Evolutionary conservation across 2,329 filamentous ascomycete species (phyloP).

Genomic region (Aspergillus sp.): DNA sequence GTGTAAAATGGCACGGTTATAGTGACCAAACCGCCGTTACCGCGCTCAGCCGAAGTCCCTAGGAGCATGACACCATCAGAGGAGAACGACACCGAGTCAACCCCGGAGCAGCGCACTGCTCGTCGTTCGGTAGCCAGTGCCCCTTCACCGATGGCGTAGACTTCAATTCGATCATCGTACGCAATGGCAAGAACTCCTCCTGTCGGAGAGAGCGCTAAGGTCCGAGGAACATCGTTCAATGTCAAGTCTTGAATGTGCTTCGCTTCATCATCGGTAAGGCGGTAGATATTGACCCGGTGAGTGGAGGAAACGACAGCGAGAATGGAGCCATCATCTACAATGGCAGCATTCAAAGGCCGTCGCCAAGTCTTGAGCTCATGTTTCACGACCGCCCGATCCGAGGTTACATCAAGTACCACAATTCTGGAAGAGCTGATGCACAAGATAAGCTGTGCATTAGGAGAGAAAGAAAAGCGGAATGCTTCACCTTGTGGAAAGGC

Average conservation of each 20-base stretch:
- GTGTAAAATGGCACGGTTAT: conserved; percentile 80
- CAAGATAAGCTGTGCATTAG: conserved; percentile 71
- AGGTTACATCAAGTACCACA: conserved; percentile 71
- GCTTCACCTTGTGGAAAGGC: conserved; percentile 78
- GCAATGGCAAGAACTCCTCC: conserved; percentile 81
- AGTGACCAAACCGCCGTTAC: conserved; percentile 70
- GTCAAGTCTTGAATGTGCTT: conserved; percentile 73
- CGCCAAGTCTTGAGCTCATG: conserved; percentile 79
- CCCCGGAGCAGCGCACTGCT: conserved; percentile 74
- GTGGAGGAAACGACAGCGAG: conserved; percentile 79
- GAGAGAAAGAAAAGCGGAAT: conserved; percentile 79
- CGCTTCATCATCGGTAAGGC: conserved; percentile 64
- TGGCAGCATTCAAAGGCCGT: conserved; percentile 73
- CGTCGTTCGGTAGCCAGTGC: conserved; percentile 67
- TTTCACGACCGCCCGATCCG: conserved; percentile 62
- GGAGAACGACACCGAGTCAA: conserved; percentile 74
- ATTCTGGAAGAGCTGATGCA: conserved; percentile 85
- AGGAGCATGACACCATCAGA: conserved; percentile 75
- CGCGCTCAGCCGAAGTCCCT: conserved; percentile 68
- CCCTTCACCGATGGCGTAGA: conserved; percentile 69
- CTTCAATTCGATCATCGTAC: conserved; percentile 86
- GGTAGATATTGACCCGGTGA: conserved; percentile 85
- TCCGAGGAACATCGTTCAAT: conserved; percentile 74
- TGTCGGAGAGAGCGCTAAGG: conserved; percentile 78
- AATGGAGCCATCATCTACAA: conserved; percentile 73